phyloP scores from a whole-genome alignment of 2,329 filamentous ascomycete genomes.

The Fusarium annulatum region DNA sequence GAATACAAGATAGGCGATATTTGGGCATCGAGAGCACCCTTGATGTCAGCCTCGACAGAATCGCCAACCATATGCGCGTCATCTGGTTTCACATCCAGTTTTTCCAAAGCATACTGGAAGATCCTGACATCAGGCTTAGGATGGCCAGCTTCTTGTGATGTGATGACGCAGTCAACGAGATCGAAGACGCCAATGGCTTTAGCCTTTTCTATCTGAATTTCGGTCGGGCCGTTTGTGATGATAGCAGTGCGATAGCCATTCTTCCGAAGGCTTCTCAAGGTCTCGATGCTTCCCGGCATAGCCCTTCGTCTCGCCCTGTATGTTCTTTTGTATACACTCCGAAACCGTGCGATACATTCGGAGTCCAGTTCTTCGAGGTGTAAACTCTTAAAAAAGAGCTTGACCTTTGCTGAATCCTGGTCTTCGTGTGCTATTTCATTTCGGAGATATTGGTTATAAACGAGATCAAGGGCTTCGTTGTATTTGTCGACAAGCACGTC shows the following conservation, averaged over 20 bases:
- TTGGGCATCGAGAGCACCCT: neutral
- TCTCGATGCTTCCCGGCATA: neutral
- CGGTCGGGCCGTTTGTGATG: constrained; percentile 2
- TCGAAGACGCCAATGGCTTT: neutral
- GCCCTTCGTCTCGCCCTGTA: neutral
- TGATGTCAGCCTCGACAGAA: neutral
- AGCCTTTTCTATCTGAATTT: constrained; percentile 5
- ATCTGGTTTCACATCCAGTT: accelerated
- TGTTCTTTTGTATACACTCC: neutral
- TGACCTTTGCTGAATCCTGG: neutral
- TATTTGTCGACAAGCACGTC: neutral
- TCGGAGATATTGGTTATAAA: constrained; percentile 1
- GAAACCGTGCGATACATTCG: neutral
- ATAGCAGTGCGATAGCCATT: constrained; percentile 3
- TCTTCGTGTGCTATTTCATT: neutral
- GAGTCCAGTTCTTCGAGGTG: neutral
- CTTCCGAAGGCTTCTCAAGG: neutral
- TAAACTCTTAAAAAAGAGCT: neutral
- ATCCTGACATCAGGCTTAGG: constrained; percentile 2
- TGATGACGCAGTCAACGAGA: constrained; percentile 6
- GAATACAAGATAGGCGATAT: neutral
- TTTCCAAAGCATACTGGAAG: constrained; percentile 2
- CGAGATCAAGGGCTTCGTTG: neutral
- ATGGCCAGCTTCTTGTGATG: constrained; percentile 3
- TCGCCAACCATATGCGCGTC: neutral